A percentile compares a stretch with the other conserved stretches of the same genome.
Conservation (phyloP, 495 filamentous ascomycete species). For the Hypoxylon fuscum region DNA sequence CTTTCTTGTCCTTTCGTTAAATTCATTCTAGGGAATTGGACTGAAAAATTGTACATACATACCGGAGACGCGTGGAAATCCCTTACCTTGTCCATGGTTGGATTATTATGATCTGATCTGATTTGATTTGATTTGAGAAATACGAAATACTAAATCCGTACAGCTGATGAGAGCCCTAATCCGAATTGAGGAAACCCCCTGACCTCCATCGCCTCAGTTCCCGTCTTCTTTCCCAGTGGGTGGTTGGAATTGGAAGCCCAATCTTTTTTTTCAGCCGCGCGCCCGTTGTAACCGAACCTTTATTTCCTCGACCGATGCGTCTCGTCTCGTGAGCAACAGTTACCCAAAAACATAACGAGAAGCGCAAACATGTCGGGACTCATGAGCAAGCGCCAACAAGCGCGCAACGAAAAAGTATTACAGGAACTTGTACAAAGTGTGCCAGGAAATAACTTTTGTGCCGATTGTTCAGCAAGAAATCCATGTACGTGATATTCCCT, state of each 20-base stretch:
- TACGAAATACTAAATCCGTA: conserved; percentile 10
- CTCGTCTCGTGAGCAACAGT: conserved; percentile 26
- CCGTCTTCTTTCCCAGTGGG: conserved; percentile 21
- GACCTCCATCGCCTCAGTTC: conserved; percentile 27
- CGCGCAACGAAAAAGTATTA: conserved; percentile 90
- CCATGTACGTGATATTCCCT: conserved; percentile 72
- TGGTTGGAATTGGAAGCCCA: conserved; percentile 20
- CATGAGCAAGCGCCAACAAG: conserved; percentile 91
- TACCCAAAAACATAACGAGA: too few species aligned
- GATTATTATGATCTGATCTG: not conserved
- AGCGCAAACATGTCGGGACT: conserved; percentile 56
- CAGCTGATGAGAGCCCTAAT: conserved; percentile 36
- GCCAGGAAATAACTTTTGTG: conserved; percentile 92
- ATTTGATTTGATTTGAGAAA: not conserved
- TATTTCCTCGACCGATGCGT: conserved; percentile 15
- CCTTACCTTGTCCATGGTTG: not conserved
- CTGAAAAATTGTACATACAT: not conserved
- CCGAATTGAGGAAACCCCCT: conserved; percentile 34
- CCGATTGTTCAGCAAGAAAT: conserved; percentile 90
- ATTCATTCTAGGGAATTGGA: not conserved
- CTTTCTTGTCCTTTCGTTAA: conserved; percentile 8
- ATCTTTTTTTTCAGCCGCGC: conserved; percentile 30
- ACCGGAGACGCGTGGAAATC: conserved; percentile 3
- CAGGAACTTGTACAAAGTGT: conserved; percentile 89
- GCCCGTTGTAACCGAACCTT: conserved; percentile 26